Evolutionary conservation across 306 rosid species (phyloP).

Genomic region (Herpetospermum pedunculosum): DNA sequence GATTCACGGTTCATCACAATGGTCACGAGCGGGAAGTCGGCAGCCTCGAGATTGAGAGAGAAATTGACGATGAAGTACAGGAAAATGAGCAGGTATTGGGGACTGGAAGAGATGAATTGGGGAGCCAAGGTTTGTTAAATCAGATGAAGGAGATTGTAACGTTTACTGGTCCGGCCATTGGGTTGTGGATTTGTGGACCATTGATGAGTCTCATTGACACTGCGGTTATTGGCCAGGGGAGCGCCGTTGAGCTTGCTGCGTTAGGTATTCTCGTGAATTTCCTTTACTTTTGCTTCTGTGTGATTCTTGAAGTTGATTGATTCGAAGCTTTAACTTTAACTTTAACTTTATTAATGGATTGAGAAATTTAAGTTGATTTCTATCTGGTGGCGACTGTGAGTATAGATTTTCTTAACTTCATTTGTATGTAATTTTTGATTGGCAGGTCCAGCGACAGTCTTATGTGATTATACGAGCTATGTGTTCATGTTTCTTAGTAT

Average conservation of each 20-base stretch:
- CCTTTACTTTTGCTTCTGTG: not conserved
- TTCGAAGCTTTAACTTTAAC: not conserved
- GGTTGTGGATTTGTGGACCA: slow-evolving; percentile 79
- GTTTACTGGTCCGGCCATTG: slow-evolving; percentile 73
- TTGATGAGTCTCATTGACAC: slow-evolving; percentile 87
- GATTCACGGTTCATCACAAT: not conserved
- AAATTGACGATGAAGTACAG: not conserved
- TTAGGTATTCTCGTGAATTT: slow-evolving; percentile 34
- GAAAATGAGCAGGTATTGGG: slow-evolving; percentile 5
- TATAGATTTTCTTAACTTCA: not conserved
- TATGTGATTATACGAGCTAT: slow-evolving; percentile 70
- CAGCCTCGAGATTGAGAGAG: slow-evolving; percentile 1
- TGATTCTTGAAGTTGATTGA: not conserved
- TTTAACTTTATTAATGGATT: not conserved
- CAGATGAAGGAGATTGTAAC: slow-evolving; percentile 62
- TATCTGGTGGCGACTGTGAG: no score
- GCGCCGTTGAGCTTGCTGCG: slow-evolving; percentile 91
- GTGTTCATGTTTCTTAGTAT: slow-evolving; percentile 82
- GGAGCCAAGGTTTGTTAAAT: slow-evolving; percentile 31
- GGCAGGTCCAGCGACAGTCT: slow-evolving; percentile 79
- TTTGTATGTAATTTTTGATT: slow-evolving; percentile 4
- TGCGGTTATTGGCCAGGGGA: slow-evolving; percentile 75
- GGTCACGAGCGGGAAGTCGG: not conserved
- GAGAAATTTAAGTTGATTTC: not conserved
- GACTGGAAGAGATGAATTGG: slow-evolving; percentile 22